These are phyloP conservation scores for Backusella morwellensis DNA, from an alignment of 192 early-diverging fungal species.

Conservation along the genomic window DNA sequence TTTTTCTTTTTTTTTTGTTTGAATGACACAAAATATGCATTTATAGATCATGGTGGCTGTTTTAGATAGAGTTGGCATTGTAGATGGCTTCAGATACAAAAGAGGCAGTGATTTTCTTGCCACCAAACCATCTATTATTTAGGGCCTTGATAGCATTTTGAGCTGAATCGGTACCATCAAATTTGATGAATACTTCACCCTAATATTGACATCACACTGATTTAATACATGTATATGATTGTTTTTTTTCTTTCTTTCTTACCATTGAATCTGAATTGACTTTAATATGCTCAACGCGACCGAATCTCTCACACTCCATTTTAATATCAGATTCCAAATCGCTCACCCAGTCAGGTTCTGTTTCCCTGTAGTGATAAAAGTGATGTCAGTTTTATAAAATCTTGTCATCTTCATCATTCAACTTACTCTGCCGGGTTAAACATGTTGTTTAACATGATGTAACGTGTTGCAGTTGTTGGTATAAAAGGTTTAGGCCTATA, in stretches of 20 bases:
- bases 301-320: conserved; percentile 79
- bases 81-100: conserved; percentile 36
- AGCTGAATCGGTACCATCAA: conserved; percentile 65
- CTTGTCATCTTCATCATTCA: background rate
- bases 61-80: conserved; percentile 37
- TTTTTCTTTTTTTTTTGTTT: background rate
- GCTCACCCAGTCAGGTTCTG: conserved; percentile 77
- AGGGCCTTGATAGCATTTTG: conserved; percentile 67
- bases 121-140: conserved; percentile 89
- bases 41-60: background rate
- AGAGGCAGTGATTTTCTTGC: conserved; percentile 55
- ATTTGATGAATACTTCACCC: conserved; percentile 86
- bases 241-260: background rate
- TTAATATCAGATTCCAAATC: conserved; percentile 86
- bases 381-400: background rate
- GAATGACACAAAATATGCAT: background rate
- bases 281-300: conserved; percentile 69
- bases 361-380: conserved; percentile 55
- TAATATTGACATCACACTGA: conserved; percentile 16
- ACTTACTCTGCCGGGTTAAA: conserved; percentile 82
- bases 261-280: conserved; percentile 65
- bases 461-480: conserved; percentile 54
- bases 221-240: background rate
- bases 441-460: conserved; percentile 82
- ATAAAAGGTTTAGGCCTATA: conserved; percentile 43